Base-by-base conservation (phyloP, 805 yeast species). In the Starmerella stigmatis region DNA sequence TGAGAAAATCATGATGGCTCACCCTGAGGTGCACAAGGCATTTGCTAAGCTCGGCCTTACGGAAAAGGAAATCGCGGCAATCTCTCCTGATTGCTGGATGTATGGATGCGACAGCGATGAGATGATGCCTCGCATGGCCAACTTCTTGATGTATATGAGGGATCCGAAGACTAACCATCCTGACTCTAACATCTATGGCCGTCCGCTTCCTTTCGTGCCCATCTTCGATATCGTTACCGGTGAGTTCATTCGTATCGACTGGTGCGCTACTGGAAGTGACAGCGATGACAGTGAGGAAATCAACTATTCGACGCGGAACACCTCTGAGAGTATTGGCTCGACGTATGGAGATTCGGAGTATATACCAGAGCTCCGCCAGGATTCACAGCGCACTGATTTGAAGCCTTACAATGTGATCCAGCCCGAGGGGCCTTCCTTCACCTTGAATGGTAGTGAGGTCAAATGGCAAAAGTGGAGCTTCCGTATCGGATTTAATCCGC, bases 1-100 rank as follows among this genome's bases (percentile, higher is more conserved):
- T 4, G 59, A 52, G 43, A 36, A 21, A 26, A 29, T 45, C 41
- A 45, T 55, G 50, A 31, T 52, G 39, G 75, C 81, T 63, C 96
- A 92, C 64, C 96, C 97, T 15, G 96, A 86, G 67, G 83, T 92
- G 47, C 83, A 81, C 44, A 73, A 78, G 41, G 86, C 88, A 51
- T 71, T 92, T 66, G 86, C 81, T 62, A 96, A 86, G 61, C 96
- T 96, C 12, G 88, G 57, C 1, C 43, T 54, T 16, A 43, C 51
- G n/a, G 49, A 49, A 17, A 46, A 47, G 37, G 45, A 43, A 25
- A 29, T 50, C 47, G 44, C 44, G 30, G 41, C 41, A 21, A 38
- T 55, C 7, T 30, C 50, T 2, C 59, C 59, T 8, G 59, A 55
- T 19, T 50, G 55, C 46, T 83, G 94, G 94, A 83, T 82, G 72